These are phyloP conservation scores for Byssoonygena ceratinophila DNA, from an alignment of 2,329 filamentous ascomycete genomes.

Conservation along the genomic window DNA sequence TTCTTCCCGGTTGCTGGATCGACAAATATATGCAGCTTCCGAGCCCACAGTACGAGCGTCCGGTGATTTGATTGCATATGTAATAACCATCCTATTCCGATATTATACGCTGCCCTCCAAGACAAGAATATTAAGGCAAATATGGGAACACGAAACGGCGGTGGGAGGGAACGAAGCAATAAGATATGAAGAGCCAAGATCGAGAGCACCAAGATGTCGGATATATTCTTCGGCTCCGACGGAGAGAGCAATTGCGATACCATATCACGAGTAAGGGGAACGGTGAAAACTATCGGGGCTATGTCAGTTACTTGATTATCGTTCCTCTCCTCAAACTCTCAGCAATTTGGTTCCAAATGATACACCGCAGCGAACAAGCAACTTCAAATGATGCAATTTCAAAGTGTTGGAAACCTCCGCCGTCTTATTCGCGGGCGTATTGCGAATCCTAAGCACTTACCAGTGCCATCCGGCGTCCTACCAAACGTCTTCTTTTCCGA, in stretches of 20 bases:
- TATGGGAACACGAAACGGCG: slow-evolving; percentile 57
- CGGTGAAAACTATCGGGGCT: slow-evolving; percentile 66
- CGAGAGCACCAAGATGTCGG: slow-evolving; percentile 67
- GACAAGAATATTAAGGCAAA: slow-evolving; percentile 80
- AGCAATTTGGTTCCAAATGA: too few species aligned
- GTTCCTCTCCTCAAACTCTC: background rate
- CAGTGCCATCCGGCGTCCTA: slow-evolving; percentile 77
- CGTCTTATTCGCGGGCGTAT: too few species aligned
- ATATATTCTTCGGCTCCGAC: slow-evolving; percentile 87
- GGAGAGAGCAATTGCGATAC: slow-evolving; percentile 93
- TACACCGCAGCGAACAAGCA: too few species aligned
- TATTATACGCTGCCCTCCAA: slow-evolving; percentile 87
- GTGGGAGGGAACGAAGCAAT: slow-evolving; percentile 62
- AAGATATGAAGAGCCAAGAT: slow-evolving; percentile 68
- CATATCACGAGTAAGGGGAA: slow-evolving; percentile 97
- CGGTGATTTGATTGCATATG: slow-evolving; percentile 83
- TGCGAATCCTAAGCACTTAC: slow-evolving; percentile 46
- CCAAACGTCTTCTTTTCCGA: slow-evolving; percentile 68
- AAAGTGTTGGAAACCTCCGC: background rate
- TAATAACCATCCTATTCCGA: slow-evolving; percentile 82
- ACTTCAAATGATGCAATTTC: too few species aligned
- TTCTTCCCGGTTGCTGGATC: slow-evolving; percentile 70
- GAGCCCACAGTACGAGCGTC: slow-evolving; percentile 76
- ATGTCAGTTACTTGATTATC: background rate
- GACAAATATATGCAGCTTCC: slow-evolving; percentile 76